These are phyloP conservation scores for Candida peoriensis DNA, from an alignment of 805 yeast genomes.

Conservation along the genomic window DNA sequence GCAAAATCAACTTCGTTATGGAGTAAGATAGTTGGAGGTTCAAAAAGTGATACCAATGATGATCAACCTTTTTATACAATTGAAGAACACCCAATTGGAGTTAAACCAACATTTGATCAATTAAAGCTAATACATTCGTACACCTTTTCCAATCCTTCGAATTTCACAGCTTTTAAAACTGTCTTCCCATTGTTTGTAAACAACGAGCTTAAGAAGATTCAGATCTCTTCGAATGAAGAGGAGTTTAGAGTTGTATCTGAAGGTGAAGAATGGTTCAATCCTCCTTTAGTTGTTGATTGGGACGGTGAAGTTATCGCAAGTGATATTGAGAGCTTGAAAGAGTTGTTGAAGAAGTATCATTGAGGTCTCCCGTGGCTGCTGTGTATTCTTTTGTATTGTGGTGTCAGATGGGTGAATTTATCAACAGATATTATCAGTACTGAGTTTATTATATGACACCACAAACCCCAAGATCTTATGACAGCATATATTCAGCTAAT, in stretches of 20 bases:
- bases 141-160: conserved; percentile 6
- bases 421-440: too few species aligned
- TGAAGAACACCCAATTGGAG: conserved; percentile 10
- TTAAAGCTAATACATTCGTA: conserved; percentile 17
- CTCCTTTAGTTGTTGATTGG: conserved; percentile 62
- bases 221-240: conserved; percentile 7
- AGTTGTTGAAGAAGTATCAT: conserved; percentile 13
- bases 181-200: conserved; percentile 20
- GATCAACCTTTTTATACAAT: conserved; percentile 4
- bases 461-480: neutral
- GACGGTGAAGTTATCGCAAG: conserved; percentile 50
- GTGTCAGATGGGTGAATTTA: neutral
- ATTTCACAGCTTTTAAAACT: conserved; percentile 11
- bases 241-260: conserved; percentile 12
- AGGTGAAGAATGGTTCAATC: conserved; percentile 26
- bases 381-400: too few species aligned
- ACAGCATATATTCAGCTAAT: neutral
- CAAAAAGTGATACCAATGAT: conserved; percentile 5
- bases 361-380: too few species aligned
- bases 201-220: conserved; percentile 6
- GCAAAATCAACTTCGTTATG: conserved; percentile 13
- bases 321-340: conserved; percentile 36
- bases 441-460: too few species aligned
- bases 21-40: conserved; percentile 15
- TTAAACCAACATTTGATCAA: conserved; percentile 25